phyloP scores from a whole-genome alignment of 495 filamentous ascomycete genomes.

The Podospora appendiculata region DNA sequence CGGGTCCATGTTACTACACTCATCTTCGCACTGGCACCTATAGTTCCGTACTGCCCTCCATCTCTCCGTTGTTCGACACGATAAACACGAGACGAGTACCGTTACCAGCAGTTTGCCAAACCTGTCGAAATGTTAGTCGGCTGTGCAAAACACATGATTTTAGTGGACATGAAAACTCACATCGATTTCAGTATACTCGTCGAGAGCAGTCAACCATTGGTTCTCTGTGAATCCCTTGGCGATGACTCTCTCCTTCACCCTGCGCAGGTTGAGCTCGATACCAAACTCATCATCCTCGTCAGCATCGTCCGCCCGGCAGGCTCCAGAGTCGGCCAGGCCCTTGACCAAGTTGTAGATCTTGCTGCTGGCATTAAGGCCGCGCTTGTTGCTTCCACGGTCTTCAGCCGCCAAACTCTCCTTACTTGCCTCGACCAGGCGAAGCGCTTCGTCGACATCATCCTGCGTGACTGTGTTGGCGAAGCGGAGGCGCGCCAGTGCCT shows the following conservation, averaged over 20 bases:
- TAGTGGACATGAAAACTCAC: constrained; percentile 51
- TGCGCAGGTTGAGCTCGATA: constrained; percentile 76
- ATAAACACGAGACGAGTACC: constrained; percentile 80
- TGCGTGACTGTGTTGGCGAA: constrained; percentile 76
- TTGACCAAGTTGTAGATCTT: constrained; percentile 93
- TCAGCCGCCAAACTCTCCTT: constrained; percentile 74
- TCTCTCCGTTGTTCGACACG: constrained; percentile 32
- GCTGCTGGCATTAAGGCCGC: constrained; percentile 72
- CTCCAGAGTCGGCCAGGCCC: constrained; percentile 70
- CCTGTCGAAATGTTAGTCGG: constrained; percentile 36
- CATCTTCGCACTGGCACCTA: constrained; percentile 1
- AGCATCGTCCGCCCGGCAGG: constrained; percentile 52
- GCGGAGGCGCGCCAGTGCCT: constrained; percentile 88
- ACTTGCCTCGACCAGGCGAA: constrained; percentile 83
- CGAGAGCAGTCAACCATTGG: constrained; percentile 75
- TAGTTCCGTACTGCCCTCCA: constrained; percentile 21
- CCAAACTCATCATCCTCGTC: constrained; percentile 33
- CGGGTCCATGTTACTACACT: not conserved
- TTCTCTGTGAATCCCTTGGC: constrained; percentile 96
- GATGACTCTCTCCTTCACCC: constrained; percentile 80
- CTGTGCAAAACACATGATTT: constrained; percentile 7
- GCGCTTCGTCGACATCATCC: constrained; percentile 92
- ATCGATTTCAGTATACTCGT: constrained; percentile 81
- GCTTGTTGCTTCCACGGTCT: constrained; percentile 44
- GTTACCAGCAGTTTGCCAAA: constrained; percentile 90